Conservation (phyloP, 1,284 basidiomycete species). For the Cutaneotrichosporon mucoides region DNA sequence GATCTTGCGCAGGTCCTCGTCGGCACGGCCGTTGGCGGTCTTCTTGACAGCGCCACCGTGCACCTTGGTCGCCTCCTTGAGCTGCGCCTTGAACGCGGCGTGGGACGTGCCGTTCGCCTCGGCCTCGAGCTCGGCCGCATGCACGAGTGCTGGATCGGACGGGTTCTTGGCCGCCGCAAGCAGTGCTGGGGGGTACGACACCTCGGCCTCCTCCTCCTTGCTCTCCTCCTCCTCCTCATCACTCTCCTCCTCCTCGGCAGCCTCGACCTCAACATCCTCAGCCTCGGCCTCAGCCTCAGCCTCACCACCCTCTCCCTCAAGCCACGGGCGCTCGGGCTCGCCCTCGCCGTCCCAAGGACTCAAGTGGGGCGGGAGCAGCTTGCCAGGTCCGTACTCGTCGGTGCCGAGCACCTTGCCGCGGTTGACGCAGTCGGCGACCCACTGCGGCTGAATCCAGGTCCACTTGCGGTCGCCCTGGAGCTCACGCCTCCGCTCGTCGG, state of each 20-base stretch:
- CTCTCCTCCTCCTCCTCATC: slow-evolving; percentile 45
- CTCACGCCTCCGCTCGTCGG: slow-evolving; percentile 56
- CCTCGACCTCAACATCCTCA: slow-evolving; percentile 44
- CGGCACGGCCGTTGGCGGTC: slow-evolving; percentile 49
- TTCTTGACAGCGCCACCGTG: slow-evolving; percentile 41
- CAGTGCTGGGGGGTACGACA: slow-evolving; percentile 52
- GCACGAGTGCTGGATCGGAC: slow-evolving; percentile 65
- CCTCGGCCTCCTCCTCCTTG: slow-evolving; percentile 43
- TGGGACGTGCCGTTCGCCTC: slow-evolving; percentile 85
- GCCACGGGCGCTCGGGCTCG: slow-evolving; percentile 56
- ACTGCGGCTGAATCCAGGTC: slow-evolving; percentile 94
- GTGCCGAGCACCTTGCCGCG: slow-evolving; percentile 77
- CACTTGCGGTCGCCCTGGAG: slow-evolving; percentile 64
- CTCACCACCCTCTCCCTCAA: slow-evolving; percentile 50
- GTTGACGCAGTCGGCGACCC: slow-evolving; percentile 96
- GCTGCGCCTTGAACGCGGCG: slow-evolving; percentile 74
- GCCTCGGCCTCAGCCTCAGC: slow-evolving; percentile 33
- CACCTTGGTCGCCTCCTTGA: slow-evolving; percentile 63
- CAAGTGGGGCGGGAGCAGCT: slow-evolving; percentile 85
- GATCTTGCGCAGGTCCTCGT: slow-evolving; percentile 95
- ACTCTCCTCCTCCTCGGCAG: slow-evolving; percentile 37
- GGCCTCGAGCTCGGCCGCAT: slow-evolving; percentile 88
- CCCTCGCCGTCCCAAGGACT: slow-evolving; percentile 90
- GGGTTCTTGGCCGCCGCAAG: slow-evolving; percentile 58
- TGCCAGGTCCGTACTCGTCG: slow-evolving; percentile 81